Evolutionary conservation across 1,139 yeast species (phyloP).

Genomic region (Debaryomyces sp.): DNA sequence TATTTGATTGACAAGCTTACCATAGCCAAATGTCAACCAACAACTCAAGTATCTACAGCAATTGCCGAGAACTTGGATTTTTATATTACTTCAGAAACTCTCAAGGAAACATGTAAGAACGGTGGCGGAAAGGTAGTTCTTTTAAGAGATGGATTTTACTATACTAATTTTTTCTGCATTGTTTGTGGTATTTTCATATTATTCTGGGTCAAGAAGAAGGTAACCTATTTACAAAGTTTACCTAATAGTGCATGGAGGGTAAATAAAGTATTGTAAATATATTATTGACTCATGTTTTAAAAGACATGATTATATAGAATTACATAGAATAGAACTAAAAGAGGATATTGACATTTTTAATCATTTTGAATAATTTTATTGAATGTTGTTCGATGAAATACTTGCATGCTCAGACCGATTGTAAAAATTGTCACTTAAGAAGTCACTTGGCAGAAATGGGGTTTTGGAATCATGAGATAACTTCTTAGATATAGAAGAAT

Average conservation of each 20-base stretch:
- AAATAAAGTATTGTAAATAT: conserved; percentile 11
- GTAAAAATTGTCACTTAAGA: conserved; percentile 33
- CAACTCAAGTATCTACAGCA: neutral
- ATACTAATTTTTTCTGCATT: conserved; percentile 74
- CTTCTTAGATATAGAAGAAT: conserved; percentile 41
- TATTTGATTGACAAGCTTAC: conserved; percentile 81
- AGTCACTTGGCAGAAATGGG: conserved; percentile 49
- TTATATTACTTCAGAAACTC: conserved; percentile 28
- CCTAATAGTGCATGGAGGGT: conserved; percentile 76
- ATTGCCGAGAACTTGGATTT: conserved; percentile 14
- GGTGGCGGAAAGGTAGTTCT: conserved; percentile 59
- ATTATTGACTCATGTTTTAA: neutral
- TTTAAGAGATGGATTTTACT: conserved; percentile 80
- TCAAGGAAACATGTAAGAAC: conserved; percentile 51
- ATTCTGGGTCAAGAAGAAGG: conserved; percentile 67
- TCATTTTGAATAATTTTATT: neutral
- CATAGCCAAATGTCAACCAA: conserved; percentile 52
- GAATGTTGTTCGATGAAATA: neutral
- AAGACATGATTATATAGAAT: neutral
- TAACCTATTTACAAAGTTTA: conserved; percentile 58
- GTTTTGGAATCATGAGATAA: conserved; percentile 38
- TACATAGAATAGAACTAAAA: neutral
- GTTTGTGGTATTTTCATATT: conserved; percentile 66
- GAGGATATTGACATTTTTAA: neutral
- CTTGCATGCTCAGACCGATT: neutral